Conservation (phyloP, 169 alveolate genomes). For the Neospora caninum region DNA sequence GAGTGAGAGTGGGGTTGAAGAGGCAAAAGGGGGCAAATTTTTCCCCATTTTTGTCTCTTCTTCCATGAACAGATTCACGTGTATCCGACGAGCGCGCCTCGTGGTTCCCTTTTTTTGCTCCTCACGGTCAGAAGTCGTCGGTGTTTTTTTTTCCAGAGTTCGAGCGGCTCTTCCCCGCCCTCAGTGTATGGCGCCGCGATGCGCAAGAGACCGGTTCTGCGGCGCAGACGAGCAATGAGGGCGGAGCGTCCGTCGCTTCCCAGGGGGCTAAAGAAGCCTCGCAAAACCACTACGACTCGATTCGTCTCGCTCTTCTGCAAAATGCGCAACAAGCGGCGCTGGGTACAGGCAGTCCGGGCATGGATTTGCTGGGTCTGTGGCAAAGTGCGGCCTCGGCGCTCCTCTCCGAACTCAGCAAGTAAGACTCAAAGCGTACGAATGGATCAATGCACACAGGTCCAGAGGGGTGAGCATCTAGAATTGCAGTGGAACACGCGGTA, state of each 20-base stretch:
- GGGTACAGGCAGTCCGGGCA: not conserved
- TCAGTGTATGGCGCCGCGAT: constrained; percentile 28
- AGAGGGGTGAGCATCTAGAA: too few relatives aligned
- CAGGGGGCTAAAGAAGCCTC: not conserved
- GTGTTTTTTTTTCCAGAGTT: not conserved
- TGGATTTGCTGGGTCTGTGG: constrained; percentile 20
- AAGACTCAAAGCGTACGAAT: not conserved
- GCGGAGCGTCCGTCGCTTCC: too few relatives aligned
- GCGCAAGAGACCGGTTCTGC: not conserved
- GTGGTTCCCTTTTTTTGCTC: too few relatives aligned
- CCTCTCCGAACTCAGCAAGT: constrained; percentile 34
- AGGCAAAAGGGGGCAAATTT: too few relatives aligned
- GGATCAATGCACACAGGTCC: not conserved
- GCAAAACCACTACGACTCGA: not conserved
- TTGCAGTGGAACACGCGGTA: too few relatives aligned
- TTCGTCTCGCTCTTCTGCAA: not conserved
- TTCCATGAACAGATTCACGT: too few relatives aligned
- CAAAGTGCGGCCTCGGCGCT: not conserved
- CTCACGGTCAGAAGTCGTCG: too few relatives aligned
- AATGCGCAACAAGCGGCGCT: not conserved
- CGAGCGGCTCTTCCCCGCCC: constrained; percentile 54
- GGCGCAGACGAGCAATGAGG: too few relatives aligned
- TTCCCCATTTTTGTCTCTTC: too few relatives aligned
- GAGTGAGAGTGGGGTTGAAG: too few relatives aligned
- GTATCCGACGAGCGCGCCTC: too few relatives aligned